Evolutionary conservation across 1,284 basidiomycete genomes (phyloP).

Genomic region (Ceraceosorus guamensis): DNA sequence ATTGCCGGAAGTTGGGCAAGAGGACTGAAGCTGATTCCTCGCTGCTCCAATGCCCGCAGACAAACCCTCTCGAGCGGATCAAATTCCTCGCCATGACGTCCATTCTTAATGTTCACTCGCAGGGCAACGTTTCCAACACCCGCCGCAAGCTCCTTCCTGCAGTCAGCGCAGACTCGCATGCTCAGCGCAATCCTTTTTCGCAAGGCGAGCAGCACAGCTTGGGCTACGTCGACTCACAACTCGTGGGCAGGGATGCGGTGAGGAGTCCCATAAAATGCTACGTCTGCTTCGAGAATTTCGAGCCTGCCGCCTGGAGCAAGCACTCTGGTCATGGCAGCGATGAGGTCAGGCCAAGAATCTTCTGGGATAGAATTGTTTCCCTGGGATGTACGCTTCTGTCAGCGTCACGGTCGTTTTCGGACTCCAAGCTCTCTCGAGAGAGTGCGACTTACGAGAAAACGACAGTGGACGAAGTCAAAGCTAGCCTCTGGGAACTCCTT

Average conservation of each 20-base stretch:
- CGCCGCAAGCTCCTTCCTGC: no score
- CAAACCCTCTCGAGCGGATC: conserved; percentile 24
- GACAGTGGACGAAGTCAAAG: conserved; percentile 37
- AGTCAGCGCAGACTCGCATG: no score
- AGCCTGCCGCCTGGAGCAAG: conserved; percentile 27
- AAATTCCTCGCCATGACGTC: neutral
- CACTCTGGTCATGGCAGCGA: conserved; percentile 20
- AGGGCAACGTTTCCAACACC: no score
- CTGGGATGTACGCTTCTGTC: neutral
- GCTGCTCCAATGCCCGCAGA: conserved; percentile 23
- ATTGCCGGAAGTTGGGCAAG: conserved; percentile 21
- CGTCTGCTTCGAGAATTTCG: conserved; percentile 28
- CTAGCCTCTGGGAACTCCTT: conserved; percentile 29
- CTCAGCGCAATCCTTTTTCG: no score
- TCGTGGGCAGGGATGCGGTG: conserved; percentile 20
- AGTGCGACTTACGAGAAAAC: conserved; percentile 12
- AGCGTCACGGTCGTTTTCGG: neutral
- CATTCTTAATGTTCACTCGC: no score
- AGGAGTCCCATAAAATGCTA: conserved; percentile 23
- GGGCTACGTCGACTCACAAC: conserved; percentile 5
- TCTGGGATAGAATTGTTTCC: conserved; percentile 17
- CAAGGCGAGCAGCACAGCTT: neutral
- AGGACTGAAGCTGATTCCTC: conserved; percentile 25
- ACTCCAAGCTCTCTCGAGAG: neutral
- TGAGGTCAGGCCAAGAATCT: conserved; percentile 24